phyloP scores from a whole-genome alignment of 208 protist species.

The Trypanosoma grayi region DNA sequence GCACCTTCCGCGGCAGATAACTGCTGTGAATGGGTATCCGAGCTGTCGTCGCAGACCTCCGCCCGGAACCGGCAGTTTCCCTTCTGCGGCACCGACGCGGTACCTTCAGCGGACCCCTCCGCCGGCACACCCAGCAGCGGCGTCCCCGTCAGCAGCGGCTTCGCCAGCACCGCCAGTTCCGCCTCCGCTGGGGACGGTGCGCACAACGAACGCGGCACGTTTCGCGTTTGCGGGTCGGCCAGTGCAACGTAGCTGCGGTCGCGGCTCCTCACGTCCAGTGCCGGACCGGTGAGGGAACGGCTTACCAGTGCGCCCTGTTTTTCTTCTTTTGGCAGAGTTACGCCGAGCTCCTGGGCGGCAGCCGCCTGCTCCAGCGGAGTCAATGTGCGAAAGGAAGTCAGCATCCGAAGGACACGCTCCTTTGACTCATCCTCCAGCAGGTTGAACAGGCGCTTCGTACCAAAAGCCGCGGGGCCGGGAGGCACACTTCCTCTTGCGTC shows the following conservation, averaged over 20 bases:
- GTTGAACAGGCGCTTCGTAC: slow-evolving; percentile 37
- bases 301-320: neutral
- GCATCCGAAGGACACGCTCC: slow-evolving; percentile 48
- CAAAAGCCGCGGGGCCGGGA: neutral
- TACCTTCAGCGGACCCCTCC: slow-evolving; percentile 7
- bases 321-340: slow-evolving; percentile 16
- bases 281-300: slow-evolving; percentile 26
- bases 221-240: neutral
- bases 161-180: neutral
- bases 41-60: too few species aligned
- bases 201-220: neutral
- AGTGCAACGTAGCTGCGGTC: slow-evolving; percentile 49
- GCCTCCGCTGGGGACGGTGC: too few species aligned
- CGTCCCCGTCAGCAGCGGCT: slow-evolving; percentile 5
- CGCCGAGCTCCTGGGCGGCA: slow-evolving; percentile 50
- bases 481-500: neutral
- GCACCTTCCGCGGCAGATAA: neutral
- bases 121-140: neutral
- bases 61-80: too few species aligned
- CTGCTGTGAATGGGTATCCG: too few species aligned
- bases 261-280: slow-evolving; percentile 43
- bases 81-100: slow-evolving; percentile 3
- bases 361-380: slow-evolving; percentile 50
- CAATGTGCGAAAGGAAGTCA: slow-evolving; percentile 45
- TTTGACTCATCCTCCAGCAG: slow-evolving; percentile 50